Evolutionary conservation across 208 protist species (phyloP), one percentile per base, ranked within the genome.

Genomic region (Naegleria lovaniensis): DNA sequence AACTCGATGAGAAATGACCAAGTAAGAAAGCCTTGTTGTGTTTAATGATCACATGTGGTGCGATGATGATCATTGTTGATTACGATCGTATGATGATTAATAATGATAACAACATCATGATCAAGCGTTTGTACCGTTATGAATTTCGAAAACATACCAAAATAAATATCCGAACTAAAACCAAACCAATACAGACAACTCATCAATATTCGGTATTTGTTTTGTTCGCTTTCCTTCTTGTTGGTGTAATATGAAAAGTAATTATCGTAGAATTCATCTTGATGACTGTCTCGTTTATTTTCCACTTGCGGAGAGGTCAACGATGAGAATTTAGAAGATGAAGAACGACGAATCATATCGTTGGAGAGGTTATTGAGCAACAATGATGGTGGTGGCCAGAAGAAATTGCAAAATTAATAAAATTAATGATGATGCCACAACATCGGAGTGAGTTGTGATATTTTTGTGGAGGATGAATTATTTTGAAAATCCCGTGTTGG

Each of bases 101-200:
- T 48, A 7, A 48, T 48, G 43, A 48, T 48, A 1, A 48, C 43
- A 48, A 48, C n/a, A n/a, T n/a, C n/a, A n/a, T n/a, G n/a, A n/a
- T n/a, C n/a, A n/a, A n/a, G n/a, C n/a, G n/a, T n/a, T 48, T 48
- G 43, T 48, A 48, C 43, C 43, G 43, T n/a, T n/a, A n/a, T n/a
- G n/a, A n/a, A n/a, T n/a, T n/a, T n/a, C n/a, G n/a, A n/a, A n/a
- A 36, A 79, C 67, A 2, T 79, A 79, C 67, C 67, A 36, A 79
- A 79, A 36, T 36, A 79, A 36, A 79, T 79, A 79, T 79, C 67
- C 5, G 67, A 79, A n/a, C 29, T 36, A 79, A 79, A 79, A 13
- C 67, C 67, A 36, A 79, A 79, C 67, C 67, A 79, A 79, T 79
- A 79, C 6, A 79, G 9, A 79, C 67, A 79, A 79, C 36, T 79